Base-by-base conservation (phyloP, 1,284 basidiomycete species). In the Boletellus deceptivus region DNA sequence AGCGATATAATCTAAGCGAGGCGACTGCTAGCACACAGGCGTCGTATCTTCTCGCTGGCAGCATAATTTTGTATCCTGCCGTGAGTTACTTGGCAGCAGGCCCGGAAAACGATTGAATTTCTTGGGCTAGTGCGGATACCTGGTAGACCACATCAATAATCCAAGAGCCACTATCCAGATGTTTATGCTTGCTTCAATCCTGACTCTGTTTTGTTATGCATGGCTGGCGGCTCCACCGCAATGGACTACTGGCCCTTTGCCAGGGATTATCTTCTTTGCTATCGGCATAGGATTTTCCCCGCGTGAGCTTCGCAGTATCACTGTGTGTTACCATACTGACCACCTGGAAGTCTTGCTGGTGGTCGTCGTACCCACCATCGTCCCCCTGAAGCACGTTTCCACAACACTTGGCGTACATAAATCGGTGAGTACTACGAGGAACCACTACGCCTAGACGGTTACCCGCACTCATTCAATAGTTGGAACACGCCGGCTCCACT, bases 361-460 rank as follows among this genome's bases (percentile, higher is more conserved):
- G 11, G 75, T 91, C 18, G 74, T 91, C 41, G 87, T 91, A 1
- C 87, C 89, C 3, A 79, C 78, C 44, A 79, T 91, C 42, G 84
- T 91, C 0, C 79, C 83, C 1, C 60, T 77, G 16, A 84, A 83
- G 59, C 88, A 87, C 62, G 80, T 91, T 35, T 86, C 87, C 3
- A 89, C 89, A 2, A 88, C 87, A 2, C 73, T 91, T 0, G 89
- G 88, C 2, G 82, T 84, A 10, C 89, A 91, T 62, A 91, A 91
- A 67, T 82, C 83, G 60, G 86, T 88, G 68, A 55, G 83, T 73
- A 8, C 38, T 41, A 46, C 16, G 27, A 41, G 17, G 9, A 25
- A 34, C 36, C 8, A 31, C 35, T 17, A 24, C 27, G 41, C 33
- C 11, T 39, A 31, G 33, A 25, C 18, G 29, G 53, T 52, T 13